Conservation (phyloP, 257 asterid species). For the Solanum chilense region DNA sequence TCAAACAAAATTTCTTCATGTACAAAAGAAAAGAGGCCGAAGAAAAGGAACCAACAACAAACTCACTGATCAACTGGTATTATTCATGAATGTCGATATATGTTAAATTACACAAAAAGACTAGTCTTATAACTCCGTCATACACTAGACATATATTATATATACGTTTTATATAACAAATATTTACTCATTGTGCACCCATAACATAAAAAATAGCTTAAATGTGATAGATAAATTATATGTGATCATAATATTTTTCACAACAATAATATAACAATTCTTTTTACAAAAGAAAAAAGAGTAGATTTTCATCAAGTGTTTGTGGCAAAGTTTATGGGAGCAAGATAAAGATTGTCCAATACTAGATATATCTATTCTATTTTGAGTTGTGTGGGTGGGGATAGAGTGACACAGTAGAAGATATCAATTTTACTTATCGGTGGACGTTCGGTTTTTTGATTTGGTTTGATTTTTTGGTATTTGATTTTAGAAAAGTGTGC, state of each 20-base stretch:
- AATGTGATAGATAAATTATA: no score
- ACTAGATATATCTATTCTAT: neutral
- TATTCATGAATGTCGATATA: neutral
- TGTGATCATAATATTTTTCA: neutral
- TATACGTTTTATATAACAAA: no score
- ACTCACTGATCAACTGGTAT: neutral
- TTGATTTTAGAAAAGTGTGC: no score
- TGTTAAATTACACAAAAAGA: neutral
- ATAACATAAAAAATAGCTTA: neutral
- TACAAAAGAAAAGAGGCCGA: neutral
- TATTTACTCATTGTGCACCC: rapidly evolving
- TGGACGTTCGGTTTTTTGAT: rapidly evolving
- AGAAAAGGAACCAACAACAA: neutral
- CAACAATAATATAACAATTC: neutral
- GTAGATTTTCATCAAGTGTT: neutral
- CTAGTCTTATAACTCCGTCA: neutral
- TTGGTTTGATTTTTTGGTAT: no score
- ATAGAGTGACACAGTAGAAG: no score
- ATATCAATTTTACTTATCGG: neutral
- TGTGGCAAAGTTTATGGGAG: neutral
- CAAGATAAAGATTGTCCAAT: neutral
- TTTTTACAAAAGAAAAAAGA: neutral
- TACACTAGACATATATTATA: neutral
- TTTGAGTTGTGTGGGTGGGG: neutral
- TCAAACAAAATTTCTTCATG: neutral